Conservation (phyloP, 441 rosid species). For the Raphanus hybrid region DNA sequence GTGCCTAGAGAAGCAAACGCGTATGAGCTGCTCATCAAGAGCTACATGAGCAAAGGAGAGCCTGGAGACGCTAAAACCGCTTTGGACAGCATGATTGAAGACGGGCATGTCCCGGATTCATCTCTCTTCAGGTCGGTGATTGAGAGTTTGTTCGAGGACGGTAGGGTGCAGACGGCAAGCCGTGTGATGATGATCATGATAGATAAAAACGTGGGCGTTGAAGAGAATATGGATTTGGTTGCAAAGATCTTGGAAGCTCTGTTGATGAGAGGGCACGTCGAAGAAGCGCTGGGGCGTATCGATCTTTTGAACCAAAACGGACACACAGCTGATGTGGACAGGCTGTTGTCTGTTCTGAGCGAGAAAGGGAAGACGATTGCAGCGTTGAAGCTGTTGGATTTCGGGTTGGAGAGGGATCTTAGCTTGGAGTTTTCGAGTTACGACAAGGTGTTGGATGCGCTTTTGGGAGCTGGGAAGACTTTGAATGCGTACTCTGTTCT, state of each 20-base stretch:
- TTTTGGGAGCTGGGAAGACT: slow-evolving; percentile 82
- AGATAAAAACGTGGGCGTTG: slow-evolving; percentile 79
- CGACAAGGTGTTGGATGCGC: slow-evolving; percentile 83
- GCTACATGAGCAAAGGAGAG: slow-evolving; percentile 92
- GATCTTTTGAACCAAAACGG: slow-evolving; percentile 75
- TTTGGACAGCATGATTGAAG: slow-evolving; percentile 86
- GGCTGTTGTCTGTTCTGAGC: slow-evolving; percentile 64
- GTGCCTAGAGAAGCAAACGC: slow-evolving; percentile 75
- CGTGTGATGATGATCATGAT: slow-evolving; percentile 88
- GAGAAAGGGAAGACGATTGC: slow-evolving; percentile 91
- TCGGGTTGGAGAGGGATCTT: slow-evolving; percentile 75
- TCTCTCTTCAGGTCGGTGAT: slow-evolving; percentile 74
- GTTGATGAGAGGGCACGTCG: slow-evolving; percentile 85
- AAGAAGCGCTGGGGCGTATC: slow-evolving; percentile 90
- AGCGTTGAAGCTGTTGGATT: slow-evolving; percentile 60
- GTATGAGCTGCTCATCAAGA: slow-evolving; percentile 70
- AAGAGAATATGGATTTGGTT: slow-evolving; percentile 80
- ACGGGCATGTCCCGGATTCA: slow-evolving; percentile 76
- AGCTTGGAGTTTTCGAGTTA: slow-evolving; percentile 50
- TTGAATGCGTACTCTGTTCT: slow-evolving; percentile 87
- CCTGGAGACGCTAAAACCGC: slow-evolving; percentile 93
- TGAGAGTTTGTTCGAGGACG: slow-evolving; percentile 82
- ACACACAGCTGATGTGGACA: slow-evolving; percentile 57
- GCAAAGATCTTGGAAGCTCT: slow-evolving; percentile 84
- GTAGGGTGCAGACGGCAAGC: slow-evolving; percentile 95